Percentiles rank a stretch among this genome's conserved stretches.
Evolutionary conservation across 805 yeast genomes (phyloP).

Genomic region (Phaffomyces antillensis): DNA sequence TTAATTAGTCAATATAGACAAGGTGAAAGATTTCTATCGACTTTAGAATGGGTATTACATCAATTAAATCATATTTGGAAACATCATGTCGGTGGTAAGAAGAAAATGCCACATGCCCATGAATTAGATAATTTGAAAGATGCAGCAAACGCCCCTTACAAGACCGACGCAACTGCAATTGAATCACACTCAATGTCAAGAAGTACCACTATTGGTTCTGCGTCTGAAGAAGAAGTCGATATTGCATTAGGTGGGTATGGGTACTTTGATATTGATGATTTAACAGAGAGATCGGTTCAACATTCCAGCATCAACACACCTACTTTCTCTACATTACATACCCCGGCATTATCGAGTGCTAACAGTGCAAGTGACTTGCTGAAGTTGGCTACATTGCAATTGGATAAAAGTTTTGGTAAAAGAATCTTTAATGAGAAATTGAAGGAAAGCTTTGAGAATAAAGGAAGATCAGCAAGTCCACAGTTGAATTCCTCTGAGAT

Average conservation of each 20-base stretch:
- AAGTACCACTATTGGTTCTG: constrained; percentile 16
- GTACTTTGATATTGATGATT: constrained; percentile 65
- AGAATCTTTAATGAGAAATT: constrained; percentile 14
- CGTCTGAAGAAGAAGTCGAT: constrained; percentile 22
- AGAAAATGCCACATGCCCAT: constrained; percentile 23
- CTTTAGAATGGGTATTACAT: constrained; percentile 59
- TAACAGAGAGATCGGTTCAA: constrained; percentile 50
- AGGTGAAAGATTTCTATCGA: constrained; percentile 69
- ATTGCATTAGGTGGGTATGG: constrained; percentile 67
- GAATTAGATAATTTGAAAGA: constrained; percentile 28
- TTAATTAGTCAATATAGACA: constrained; percentile 84
- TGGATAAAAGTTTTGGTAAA: constrained; percentile 18
- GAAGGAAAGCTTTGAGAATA: constrained; percentile 18
- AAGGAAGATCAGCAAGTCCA: constrained; percentile 4
- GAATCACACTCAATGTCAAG: constrained; percentile 15
- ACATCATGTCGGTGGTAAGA: constrained; percentile 17
- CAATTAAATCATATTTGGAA: constrained; percentile 48
- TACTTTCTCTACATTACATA: constrained; percentile 2
- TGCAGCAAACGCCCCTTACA: not conserved
- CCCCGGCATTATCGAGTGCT: constrained; percentile 15
- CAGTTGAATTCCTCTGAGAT: constrained; percentile 5
- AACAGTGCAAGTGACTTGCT: constrained; percentile 12
- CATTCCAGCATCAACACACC: constrained; percentile 26
- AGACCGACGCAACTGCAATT: not conserved
- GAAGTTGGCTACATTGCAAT: constrained; percentile 2